Base-by-base conservation (phyloP, 2,329 filamentous ascomycete species). In the Paracoccidioides lutzii region DNA sequence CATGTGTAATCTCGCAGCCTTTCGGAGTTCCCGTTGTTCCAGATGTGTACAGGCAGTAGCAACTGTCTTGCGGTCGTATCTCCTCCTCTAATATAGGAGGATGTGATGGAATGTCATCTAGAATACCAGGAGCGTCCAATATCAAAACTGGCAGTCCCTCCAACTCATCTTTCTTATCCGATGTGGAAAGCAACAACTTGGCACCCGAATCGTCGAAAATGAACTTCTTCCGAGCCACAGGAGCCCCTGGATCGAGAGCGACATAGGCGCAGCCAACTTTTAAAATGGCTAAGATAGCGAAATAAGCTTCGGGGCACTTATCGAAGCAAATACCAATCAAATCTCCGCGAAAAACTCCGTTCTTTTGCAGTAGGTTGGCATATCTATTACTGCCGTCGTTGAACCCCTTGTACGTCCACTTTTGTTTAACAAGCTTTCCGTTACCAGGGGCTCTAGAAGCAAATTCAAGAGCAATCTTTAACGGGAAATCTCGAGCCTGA, bases 1-100 rank as follows among this genome's bases (percentile, higher is more conserved):
- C 83, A 64, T 96, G 90, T 0, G 87, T 94, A 49, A 96, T 83
- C 57, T 93, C 82, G 61, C 90, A 95, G 1, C 89, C 89, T 63
- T 95, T 95, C 0, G 90, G 89, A 0, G 82, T 87, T 2, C 89
- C 89, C 0, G 89, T 95, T 0, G 89, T 94, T 3, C 89, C 88
- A 3, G 87, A 91, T 0, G 89, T 95, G 67, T 94, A 95, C 0
- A 95, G 76, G 57, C 88, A 91, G 66, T 94, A 95, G 62, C 85
- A 89, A 0, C 82, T 81, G 60, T 84, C 79, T 28, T 78, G 73
- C 4, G 79, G 69, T 1, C 67, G 58, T 40, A 75, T 65, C n/a
- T 61, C 38, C 12, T 67, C 66, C n/a, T 57, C 61, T 35, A 74
- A 65, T 12, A 57, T 58, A 4, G 69, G 70, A 15, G 67, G 53